Evolutionary conservation across 106 monocot species (phyloP).

Genomic region (Dendrobium nobile): DNA sequence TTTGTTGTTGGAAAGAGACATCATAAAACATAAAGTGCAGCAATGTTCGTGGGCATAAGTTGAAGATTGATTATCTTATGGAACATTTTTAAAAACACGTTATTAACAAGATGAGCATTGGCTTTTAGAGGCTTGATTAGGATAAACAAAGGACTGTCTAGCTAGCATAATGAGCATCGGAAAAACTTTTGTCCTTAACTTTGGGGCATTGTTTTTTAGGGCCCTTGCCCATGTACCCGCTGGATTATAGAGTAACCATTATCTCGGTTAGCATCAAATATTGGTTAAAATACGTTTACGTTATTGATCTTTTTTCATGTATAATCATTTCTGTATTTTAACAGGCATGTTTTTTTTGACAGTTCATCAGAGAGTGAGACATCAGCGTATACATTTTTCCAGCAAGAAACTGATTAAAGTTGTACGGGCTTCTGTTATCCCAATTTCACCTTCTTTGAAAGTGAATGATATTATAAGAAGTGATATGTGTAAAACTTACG

Average conservation of each 20-base stretch:
- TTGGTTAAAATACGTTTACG: neutral
- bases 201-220: neutral
- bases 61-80: too few relatives aligned
- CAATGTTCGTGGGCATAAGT: too few relatives aligned
- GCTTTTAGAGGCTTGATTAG: too few relatives aligned
- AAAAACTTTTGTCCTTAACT: neutral
- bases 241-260: neutral
- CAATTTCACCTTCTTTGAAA: conserved; percentile 27
- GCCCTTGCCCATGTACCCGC: neutral
- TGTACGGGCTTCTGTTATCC: conserved; percentile 35
- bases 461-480: conserved; percentile 46
- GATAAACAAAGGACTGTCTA: neutral
- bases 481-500: conserved; percentile 72
- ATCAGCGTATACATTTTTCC: conserved; percentile 7
- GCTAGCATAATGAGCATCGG: neutral
- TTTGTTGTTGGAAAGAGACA: too few relatives aligned
- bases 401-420: conserved; percentile 17
- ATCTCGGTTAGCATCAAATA: neutral
- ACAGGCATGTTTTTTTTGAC: conserved; percentile 22
- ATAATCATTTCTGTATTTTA: neutral
- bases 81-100: too few relatives aligned
- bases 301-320: neutral
- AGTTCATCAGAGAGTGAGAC: conserved; percentile 12
- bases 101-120: too few relatives aligned
- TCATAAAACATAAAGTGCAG: too few relatives aligned